Base-by-base conservation (phyloP, 208 protist genomes). In the Trypanosomatidae sp. region DNA sequence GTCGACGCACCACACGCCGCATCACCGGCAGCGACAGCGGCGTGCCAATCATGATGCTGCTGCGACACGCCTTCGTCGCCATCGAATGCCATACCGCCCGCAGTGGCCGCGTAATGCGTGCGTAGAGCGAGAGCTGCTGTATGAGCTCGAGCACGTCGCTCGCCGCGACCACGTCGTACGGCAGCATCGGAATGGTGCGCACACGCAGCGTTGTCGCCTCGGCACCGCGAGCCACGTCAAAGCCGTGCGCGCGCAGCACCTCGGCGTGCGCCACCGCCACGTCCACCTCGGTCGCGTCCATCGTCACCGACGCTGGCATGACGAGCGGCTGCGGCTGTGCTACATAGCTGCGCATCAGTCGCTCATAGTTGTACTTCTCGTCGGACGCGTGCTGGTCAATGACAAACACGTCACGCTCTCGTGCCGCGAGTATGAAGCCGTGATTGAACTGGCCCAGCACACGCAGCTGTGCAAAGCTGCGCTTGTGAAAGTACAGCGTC, bases 311-410 rank as follows among this genome's bases (percentile, higher is more conserved):
- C 32, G 80, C 64, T 11, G 88, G 63, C 20, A 62, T 33, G 8
- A 97, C 61, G 6, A 96, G 66, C 19, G 75, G 78, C 59, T 96
- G 89, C 35, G 84, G 77, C n/a, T 43, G 53, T 4, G 90, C 70
- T 22, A 42, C 49, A 50, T 91, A 89, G 5, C 47, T 26, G 6
- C 42, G 47, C 53, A 85, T 53, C n/a, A 96, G 70, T 13, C 61
- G 63, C 61, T 96, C 87, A 57, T 91, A 97, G 53, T 96, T 96
- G 55, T 67, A 92, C 61, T 96, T 97, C 44, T 97, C 93, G 49
- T 97, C 93, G 1, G 89, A 85, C 6, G 93, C 93, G 60, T 97
- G 93, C 60, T 97, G 93, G 52, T 97, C 93, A 35, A 97, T 78
- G 30, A 97, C 79, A 48, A 95, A 96, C 10, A 96, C 44, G 42